Evolutionary conservation across 179 eudicot species (phyloP), one percentile per base, ranked within the genome.

Genomic region (Carnegiea gigantea): DNA sequence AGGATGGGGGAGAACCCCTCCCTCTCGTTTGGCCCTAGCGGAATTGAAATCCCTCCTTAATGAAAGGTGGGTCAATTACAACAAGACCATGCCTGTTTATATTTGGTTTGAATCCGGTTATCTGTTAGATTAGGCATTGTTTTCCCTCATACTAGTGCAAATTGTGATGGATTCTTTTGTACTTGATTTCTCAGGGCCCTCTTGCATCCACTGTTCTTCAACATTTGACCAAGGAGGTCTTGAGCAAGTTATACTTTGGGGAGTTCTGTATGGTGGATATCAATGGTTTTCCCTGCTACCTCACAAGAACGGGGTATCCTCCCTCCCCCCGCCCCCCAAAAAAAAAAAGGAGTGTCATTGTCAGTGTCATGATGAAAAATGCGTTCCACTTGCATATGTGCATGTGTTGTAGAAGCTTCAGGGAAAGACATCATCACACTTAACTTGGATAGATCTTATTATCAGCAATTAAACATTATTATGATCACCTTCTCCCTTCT

Each of bases 161-260:
- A 13, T 68, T 57, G 23, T 82, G 33, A 77, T 30, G 12, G 70
- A 72, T 23, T 36, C 80, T 80, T 54, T 79, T 68, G 72, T 14
- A 51, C 57, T 51, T 15, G 12, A 70, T 77, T 53, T 79, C 43
- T 90, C 89, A 96, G 97, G 99, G 99, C 60, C 99, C 99, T 72
- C 98, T 94, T 83, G 95, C 99, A 73, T 98, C 92, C 38, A 89
- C 98, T 53, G 93, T 87, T 89, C 96, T 96, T 81, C 99, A 96
- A 78, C 88, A 92, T 33, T 86, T 94, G 88, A 96, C 96, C 1
- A 92, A 96, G 84, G 94, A 85, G 57, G 97, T 94, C 80, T 86
- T 96, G 80, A 92, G 96, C 92, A 96, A 94, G 90, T 26, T 92
- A 40, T 96, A 96, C 93, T 96, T 96, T 79, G 97, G 97, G 78